A percentile compares a stretch with the other conserved stretches of the same genome.
These are phyloP conservation scores for Akanthomyces uredinophilus DNA, from an alignment of 2,329 filamentous ascomycete species.

Conservation along the genomic window DNA sequence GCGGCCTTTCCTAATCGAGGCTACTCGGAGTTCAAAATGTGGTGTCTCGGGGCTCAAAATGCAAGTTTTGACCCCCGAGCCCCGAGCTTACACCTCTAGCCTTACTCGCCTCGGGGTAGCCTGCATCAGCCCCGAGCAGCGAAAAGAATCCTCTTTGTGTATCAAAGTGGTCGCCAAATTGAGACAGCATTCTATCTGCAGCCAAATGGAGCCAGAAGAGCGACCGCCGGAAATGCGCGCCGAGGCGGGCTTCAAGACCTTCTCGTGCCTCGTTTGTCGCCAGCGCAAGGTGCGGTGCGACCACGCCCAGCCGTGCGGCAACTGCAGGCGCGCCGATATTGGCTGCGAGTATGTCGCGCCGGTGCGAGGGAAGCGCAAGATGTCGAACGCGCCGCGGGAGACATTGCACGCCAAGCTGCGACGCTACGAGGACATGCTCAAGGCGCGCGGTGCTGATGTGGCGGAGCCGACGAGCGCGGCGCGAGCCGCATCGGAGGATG, in stretches of 20 bases:
- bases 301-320: conserved; percentile 35
- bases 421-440: conserved; percentile 43
- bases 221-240: neutral
- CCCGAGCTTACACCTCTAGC: conserved; percentile 1
- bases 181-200: neutral
- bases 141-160: neutral
- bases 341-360: conserved; percentile 31
- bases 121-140: neutral
- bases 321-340: conserved; percentile 35
- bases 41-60: conserved; percentile 9
- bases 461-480: neutral
- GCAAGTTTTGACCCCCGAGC: conserved; percentile 6
- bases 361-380: conserved; percentile 25
- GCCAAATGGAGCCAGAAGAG: neutral
- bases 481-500: neutral
- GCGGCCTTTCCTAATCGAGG: neutral
- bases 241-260: conserved; percentile 1
- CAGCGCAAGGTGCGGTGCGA: conserved; percentile 40
- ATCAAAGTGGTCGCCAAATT: neutral
- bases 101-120: neutral
- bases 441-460: conserved; percentile 10
- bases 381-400: conserved; percentile 18
- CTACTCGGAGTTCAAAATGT: neutral
- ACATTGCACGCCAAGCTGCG: conserved; percentile 59
- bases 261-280: conserved; percentile 32